Percentiles rank a stretch among this genome's conserved stretches.
phyloP scores from a whole-genome alignment of 2,329 filamentous ascomycete species.

The Periglandula ipomoeae region DNA sequence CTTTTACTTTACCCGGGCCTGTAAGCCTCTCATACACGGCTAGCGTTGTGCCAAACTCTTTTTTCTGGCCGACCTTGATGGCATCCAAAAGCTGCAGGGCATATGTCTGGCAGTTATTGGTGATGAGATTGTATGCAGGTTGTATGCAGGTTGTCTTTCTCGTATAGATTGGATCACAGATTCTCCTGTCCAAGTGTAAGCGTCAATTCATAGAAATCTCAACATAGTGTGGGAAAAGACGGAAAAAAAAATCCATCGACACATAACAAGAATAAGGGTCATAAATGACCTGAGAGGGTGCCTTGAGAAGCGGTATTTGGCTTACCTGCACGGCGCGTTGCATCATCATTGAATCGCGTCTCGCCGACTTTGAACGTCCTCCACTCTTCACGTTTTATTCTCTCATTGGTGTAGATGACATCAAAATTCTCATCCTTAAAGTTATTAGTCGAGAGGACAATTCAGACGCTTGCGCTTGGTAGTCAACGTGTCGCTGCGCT shows the following conservation, averaged over 20 bases:
- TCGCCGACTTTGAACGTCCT: conserved; percentile 40
- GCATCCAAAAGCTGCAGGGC: conserved; percentile 43
- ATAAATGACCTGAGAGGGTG: neutral
- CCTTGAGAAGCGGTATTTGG: neutral
- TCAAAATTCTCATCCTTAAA: conserved; percentile 41
- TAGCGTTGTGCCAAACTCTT: conserved; percentile 43
- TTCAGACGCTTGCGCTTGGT: neutral
- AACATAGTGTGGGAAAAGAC: too few relatives aligned
- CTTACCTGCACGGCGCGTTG: conserved; percentile 37
- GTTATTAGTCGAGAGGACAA: neutral
- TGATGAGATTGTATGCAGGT: conserved; percentile 49
- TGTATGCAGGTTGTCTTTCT: conserved; percentile 39
- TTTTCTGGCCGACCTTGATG: conserved; percentile 40
- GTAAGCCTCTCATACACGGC: conserved; percentile 43
- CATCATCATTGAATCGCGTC: conserved; percentile 46
- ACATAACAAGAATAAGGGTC: too few relatives aligned
- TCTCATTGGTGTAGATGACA: conserved; percentile 47
- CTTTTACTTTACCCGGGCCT: conserved; percentile 39
- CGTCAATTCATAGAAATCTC: too few relatives aligned
- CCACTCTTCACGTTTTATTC: conserved; percentile 37
- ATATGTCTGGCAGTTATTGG: conserved; percentile 52
- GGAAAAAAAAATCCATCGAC: too few relatives aligned
- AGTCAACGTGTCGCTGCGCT: neutral
- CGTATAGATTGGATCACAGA: conserved; percentile 44
- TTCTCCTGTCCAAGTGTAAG: conserved; percentile 29